Evolutionary conservation across 192 early-diverging fungal genomes (phyloP).

Genomic region (Umbelopsis sp.): DNA sequence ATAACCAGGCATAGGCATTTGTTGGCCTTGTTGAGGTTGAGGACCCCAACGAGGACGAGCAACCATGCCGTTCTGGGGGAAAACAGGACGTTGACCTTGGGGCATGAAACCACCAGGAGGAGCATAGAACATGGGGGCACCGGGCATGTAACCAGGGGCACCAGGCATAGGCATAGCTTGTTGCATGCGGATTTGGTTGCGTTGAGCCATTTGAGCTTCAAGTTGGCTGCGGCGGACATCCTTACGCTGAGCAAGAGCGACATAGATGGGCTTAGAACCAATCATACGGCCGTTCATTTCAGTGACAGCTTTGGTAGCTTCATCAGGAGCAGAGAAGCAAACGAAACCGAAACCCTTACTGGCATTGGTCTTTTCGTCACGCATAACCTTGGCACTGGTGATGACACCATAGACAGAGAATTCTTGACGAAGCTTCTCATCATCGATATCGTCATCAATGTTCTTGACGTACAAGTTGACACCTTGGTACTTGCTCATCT

Average conservation of each 20-base stretch:
- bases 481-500: constrained; percentile 87
- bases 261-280: constrained; percentile 85
- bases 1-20: constrained; percentile 16
- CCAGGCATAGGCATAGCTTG: constrained; percentile 8
- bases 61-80: constrained; percentile 17
- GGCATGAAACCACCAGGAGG: constrained; percentile 28
- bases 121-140: constrained; percentile 33
- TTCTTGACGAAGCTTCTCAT: constrained; percentile 81
- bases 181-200: constrained; percentile 29
- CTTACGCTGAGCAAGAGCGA: constrained; percentile 89
- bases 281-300: constrained; percentile 92
- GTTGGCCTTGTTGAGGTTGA: constrained; percentile 1
- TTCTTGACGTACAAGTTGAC: constrained; percentile 94
- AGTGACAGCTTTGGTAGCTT: constrained; percentile 86
- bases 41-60: constrained; percentile 10
- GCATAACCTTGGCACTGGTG: constrained; percentile 91
- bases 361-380: constrained; percentile 70
- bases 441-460: constrained; percentile 83
- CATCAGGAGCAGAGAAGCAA: constrained; percentile 87
- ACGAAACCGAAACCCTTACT: constrained; percentile 95
- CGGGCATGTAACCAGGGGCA: constrained; percentile 37
- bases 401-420: constrained; percentile 88
- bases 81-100: constrained; percentile 20
- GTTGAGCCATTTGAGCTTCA: constrained; percentile 63
- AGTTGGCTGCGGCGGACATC: constrained; percentile 85